Base-by-base conservation (phyloP, 2,329 filamentous ascomycete genomes). In the Albophoma yamanashiensis region DNA sequence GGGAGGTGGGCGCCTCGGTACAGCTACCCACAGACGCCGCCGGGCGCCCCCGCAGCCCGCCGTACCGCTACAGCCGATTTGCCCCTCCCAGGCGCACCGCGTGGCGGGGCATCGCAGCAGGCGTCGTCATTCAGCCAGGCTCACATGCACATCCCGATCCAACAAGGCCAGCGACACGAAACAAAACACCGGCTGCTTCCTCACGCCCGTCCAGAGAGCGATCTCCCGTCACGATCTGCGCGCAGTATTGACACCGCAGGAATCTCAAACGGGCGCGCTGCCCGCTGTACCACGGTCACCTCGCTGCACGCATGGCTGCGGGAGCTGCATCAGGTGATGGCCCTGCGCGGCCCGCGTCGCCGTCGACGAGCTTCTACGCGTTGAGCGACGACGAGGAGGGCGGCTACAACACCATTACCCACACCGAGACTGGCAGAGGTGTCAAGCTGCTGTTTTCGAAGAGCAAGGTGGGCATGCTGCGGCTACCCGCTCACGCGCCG, bases 381-480 rank as follows among this genome's bases (percentile, higher is more conserved):
- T 81, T 97, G 81, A 96, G 91, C 74, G 95, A 99, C 78, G 92
- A 96, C 70, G 92, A 96, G 64, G 94, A 97, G 75, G 89, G 89
- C 66, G 94, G 90, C 53, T 99, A 99, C 77, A 90, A 95, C 72
- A 97, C 92, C 22, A 91, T 99, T 69, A 89, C 91, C 5, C 90
- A 95, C 70, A 84, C 85, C 4, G 84, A 83, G 65, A 86, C 85
- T 2, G 89, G 89, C 0, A 85, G 85, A 65, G 94, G 93, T 1
- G 94, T 99, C 55, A 99, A 97, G 76, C 79, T 99, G 39, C 80
- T 99, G 17, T 97, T 89, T 69, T 93, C 92, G 25, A 99, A 99
- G 78, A 97, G 92, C 87, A 99, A 97, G 82, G 89, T 90, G 40
- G 68, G 78, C 69, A 56, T 7, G n/a, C 15, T 47, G 55, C 53